Percentiles rank a stretch among this genome's conserved stretches.
Evolutionary conservation across 805 yeast species (phyloP).

Genomic region (Suhomyces xylopsoci): DNA sequence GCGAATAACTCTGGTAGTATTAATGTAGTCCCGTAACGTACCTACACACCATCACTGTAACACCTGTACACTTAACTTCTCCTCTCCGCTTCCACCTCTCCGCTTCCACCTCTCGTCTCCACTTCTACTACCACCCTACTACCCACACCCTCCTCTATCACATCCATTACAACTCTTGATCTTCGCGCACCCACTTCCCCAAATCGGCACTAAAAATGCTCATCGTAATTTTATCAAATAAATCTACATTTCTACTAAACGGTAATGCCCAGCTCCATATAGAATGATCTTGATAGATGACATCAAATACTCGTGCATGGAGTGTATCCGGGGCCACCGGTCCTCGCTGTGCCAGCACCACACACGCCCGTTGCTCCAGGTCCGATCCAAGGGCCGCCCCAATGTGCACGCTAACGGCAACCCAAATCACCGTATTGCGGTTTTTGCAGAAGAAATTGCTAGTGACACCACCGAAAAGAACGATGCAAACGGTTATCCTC

Average conservation of each 20-base stretch:
- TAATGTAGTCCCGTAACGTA: too few species aligned
- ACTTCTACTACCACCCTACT: background rate
- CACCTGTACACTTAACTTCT: too few species aligned
- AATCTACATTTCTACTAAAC: background rate
- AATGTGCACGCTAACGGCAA: constrained; percentile 50
- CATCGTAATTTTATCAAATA: background rate
- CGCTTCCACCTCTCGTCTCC: too few species aligned
- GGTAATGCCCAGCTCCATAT: background rate
- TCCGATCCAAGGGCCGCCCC: constrained; percentile 89
- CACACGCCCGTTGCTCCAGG: constrained; percentile 75
- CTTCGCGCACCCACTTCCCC: background rate
- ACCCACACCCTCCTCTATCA: too few species aligned
- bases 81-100: too few species aligned
- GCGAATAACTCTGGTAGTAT: too few species aligned
- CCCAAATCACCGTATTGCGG: constrained; percentile 57
- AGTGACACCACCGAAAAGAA: background rate
- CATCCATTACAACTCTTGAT: too few species aligned
- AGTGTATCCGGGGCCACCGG: constrained; percentile 91
- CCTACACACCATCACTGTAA: too few species aligned
- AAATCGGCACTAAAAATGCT: background rate
- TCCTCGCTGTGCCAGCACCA: constrained; percentile 84
- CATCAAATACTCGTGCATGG: constrained; percentile 77
- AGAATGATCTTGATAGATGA: constrained; percentile 75
- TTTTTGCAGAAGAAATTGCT: constrained; percentile 45
- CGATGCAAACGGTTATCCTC: background rate